Conservation (phyloP, 2,329 filamentous ascomycete species). For the Aspergillus sp. region DNA sequence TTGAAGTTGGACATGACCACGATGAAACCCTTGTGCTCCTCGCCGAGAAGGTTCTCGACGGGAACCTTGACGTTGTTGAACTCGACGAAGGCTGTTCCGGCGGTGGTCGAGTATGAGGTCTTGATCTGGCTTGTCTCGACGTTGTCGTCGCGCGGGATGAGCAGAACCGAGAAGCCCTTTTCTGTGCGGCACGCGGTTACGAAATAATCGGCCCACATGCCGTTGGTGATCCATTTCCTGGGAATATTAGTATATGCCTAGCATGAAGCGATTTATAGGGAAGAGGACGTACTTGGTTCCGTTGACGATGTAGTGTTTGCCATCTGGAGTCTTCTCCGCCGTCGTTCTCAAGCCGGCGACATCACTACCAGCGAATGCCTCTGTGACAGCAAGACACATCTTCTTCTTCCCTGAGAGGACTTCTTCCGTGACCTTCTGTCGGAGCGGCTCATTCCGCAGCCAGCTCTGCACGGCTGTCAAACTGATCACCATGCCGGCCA, state of each 20-base stretch:
- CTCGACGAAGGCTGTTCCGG: conserved; percentile 76
- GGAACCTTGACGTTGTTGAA: conserved; percentile 88
- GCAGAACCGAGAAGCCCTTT: conserved; percentile 74
- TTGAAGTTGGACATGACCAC: conserved; percentile 88
- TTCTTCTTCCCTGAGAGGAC: conserved; percentile 80
- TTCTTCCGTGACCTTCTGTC: conserved; percentile 67
- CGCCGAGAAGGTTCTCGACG: conserved; percentile 71
- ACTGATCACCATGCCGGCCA: conserved; percentile 83
- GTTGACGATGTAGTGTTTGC: conserved; percentile 65
- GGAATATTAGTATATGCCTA: conserved; percentile 33
- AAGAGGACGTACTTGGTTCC: conserved; percentile 42
- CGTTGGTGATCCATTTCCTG: conserved; percentile 88
- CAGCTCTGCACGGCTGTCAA: conserved; percentile 79
- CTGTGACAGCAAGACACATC: conserved; percentile 83
- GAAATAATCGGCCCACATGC: conserved; percentile 79
- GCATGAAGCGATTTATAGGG: too few species aligned
- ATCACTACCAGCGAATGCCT: conserved; percentile 83
- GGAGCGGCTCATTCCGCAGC: conserved; percentile 66
- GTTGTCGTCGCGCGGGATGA: conserved; percentile 72
- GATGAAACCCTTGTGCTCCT: conserved; percentile 82
- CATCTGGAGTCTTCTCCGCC: conserved; percentile 72
- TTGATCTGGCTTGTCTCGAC: conserved; percentile 64
- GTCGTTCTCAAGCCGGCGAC: conserved; percentile 79
- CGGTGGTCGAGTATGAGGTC: conserved; percentile 71
- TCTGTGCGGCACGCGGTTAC: conserved; percentile 76